Evolutionary conservation across 495 filamentous ascomycete genomes (phyloP).

Genomic region (Trichoderma orchidacearum): DNA sequence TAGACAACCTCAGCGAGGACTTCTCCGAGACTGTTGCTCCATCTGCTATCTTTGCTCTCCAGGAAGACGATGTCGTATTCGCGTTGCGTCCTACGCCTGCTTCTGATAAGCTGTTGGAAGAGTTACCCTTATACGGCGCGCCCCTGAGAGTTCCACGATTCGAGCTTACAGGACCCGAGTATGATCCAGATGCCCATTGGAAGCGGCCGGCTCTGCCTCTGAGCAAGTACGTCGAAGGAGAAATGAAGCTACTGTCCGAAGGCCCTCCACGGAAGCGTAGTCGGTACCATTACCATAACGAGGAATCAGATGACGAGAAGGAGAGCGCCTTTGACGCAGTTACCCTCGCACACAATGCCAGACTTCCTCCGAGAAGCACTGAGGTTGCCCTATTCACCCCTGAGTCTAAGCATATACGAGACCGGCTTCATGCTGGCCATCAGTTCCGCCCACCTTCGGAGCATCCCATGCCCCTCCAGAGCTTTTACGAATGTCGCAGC

Average conservation of each 20-base stretch:
- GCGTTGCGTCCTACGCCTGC: conserved; percentile 59
- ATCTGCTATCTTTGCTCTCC: conserved; percentile 69
- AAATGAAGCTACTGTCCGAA: conserved; percentile 52
- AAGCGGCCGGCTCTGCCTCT: conserved; percentile 66
- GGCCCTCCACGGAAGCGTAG: conserved; percentile 62
- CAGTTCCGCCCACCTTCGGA: conserved; percentile 89
- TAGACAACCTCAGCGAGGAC: conserved; percentile 30
- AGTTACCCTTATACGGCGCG: conserved; percentile 68
- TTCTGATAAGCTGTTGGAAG: conserved; percentile 69
- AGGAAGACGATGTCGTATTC: conserved; percentile 72
- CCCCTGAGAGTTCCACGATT: conserved; percentile 42
- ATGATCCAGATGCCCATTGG: conserved; percentile 56
- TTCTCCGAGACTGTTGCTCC: conserved; percentile 40
- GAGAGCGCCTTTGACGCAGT: conserved; percentile 31
- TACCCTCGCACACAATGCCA: conserved; percentile 22
- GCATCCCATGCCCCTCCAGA: conserved; percentile 71
- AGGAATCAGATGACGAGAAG: conserved; percentile 47
- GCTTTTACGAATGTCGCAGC: conserved; percentile 73
- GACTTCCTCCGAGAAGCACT: conserved; percentile 52
- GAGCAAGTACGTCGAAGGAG: conserved; percentile 74
- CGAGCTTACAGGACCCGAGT: conserved; percentile 38
- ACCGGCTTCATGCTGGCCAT: conserved; percentile 83
- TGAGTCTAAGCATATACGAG: conserved; percentile 79
- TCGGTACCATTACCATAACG: conserved; percentile 62
- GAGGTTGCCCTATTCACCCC: conserved; percentile 79